Evolutionary conservation across 176 grass and related monocot species (phyloP).

Genomic region (Carex cristatella): DNA sequence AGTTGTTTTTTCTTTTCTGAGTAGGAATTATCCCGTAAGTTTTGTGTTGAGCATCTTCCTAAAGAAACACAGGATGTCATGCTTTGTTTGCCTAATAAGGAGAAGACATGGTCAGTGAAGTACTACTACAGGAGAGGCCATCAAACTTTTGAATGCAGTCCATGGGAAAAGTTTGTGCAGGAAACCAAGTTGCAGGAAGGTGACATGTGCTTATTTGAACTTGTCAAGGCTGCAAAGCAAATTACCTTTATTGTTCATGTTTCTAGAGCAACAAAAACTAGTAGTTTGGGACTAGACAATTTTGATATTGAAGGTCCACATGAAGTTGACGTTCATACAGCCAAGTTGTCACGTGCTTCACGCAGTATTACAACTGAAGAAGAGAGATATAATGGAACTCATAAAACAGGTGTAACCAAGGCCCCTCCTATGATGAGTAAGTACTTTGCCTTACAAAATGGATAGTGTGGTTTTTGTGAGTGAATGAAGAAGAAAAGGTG

Average conservation of each 20-base stretch:
- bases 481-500: neutral
- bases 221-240: neutral
- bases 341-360: neutral
- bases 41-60: neutral
- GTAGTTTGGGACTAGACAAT: neutral
- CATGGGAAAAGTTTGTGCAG: constrained; percentile 30
- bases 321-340: neutral
- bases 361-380: neutral
- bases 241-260: constrained; percentile 22
- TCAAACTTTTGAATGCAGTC: neutral
- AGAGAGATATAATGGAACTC: neutral
- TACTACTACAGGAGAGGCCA: constrained; percentile 19
- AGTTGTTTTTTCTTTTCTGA: neutral
- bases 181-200: constrained; percentile 26
- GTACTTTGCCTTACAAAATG: neutral
- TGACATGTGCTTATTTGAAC: constrained; percentile 34
- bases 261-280: neutral
- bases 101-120: constrained; percentile 29
- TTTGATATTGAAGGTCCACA: neutral
- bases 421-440: neutral
- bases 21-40: neutral
- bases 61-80: neutral
- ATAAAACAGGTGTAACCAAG: neutral
- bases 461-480: neutral
- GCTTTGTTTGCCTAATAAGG: neutral